A percentile compares a stretch with the other conserved stretches of the same genome.
Evolutionary conservation across 345 rosid species (phyloP).

Genomic region (Melaleuca alternifolia): DNA sequence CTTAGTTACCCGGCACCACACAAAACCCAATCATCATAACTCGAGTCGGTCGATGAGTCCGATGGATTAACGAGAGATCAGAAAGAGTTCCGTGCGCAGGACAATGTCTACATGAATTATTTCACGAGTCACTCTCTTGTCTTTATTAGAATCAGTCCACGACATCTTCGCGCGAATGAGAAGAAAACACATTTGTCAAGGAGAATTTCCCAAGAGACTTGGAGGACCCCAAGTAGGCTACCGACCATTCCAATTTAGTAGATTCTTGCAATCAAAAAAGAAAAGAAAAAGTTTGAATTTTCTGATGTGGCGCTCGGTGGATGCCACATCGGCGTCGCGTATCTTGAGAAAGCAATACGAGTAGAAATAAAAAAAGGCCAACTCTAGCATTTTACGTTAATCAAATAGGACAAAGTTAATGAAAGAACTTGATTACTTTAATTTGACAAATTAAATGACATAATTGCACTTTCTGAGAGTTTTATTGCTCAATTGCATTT

Average conservation of each 20-base stretch:
- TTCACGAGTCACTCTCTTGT: neutral
- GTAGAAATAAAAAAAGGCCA: neutral
- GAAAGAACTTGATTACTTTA: rapidly evolving
- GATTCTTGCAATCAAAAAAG: too few species aligned
- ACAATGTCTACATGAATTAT: neutral
- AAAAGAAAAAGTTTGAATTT: too few species aligned
- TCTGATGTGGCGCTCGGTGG: too few species aligned
- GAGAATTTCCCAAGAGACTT: neutral
- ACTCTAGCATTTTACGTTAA: rapidly evolving
- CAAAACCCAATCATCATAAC: neutral
- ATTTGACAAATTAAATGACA: neutral
- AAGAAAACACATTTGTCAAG: neutral
- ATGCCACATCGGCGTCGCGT: too few species aligned
- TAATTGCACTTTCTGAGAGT: too few species aligned
- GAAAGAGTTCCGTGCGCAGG: neutral
- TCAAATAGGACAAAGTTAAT: neutral
- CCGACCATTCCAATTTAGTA: neutral
- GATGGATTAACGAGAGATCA: neutral
- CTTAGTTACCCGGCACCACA: rapidly evolving
- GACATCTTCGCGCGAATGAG: neutral
- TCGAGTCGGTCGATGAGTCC: too few species aligned
- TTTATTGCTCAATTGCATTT: too few species aligned
- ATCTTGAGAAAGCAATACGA: neutral
- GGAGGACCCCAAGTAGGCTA: neutral
- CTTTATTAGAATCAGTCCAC: neutral